phyloP scores from a whole-genome alignment of 2,329 filamentous ascomycete species.

The Fusarium musae region DNA sequence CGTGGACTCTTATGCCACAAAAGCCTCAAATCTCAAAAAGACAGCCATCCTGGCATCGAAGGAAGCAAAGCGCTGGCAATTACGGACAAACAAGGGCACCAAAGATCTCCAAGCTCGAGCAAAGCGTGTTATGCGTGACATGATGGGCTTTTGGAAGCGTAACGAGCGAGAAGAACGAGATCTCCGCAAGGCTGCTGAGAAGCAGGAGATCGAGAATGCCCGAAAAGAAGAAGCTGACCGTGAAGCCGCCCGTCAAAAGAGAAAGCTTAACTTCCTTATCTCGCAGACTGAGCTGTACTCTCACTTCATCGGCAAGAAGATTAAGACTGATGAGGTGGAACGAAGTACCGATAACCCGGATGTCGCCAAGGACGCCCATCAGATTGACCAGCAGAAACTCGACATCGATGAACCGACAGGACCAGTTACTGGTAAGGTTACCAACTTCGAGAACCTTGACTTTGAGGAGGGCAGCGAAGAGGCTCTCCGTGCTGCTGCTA shows the following conservation, averaged over 20 bases:
- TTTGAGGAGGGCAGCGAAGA: conserved; percentile 96
- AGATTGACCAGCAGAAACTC: conserved; percentile 54
- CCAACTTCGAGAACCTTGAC: conserved; percentile 92
- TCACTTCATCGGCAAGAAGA: conserved; percentile 99
- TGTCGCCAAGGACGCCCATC: conserved; percentile 64
- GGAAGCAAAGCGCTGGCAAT: conserved; percentile 96
- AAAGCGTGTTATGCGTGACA: conserved; percentile 98
- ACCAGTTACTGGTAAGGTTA: conserved; percentile 76
- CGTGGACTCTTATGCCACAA: conserved; percentile 83
- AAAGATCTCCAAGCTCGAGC: conserved; percentile 97
- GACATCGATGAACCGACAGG: conserved; percentile 65
- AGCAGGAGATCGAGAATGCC: conserved; percentile 94
- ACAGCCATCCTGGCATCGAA: conserved; percentile 97
- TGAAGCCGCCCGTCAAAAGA: conserved; percentile 95
- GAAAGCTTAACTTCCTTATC: conserved; percentile 99
- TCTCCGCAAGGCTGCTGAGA: conserved; percentile 91
- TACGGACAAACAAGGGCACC: conserved; percentile 97
- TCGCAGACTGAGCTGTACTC: conserved; percentile 99
- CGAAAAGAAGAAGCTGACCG: conserved; percentile 97
- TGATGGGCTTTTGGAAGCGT: conserved; percentile 99
- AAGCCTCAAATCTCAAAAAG: conserved; percentile 96
- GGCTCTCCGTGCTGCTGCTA: conserved; percentile 81
- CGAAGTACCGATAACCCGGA: conserved; percentile 85
- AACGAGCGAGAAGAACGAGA: conserved; percentile 98
- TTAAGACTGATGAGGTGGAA: conserved; percentile 96